A percentile compares a stretch with the other conserved stretches of the same genome.
These are phyloP conservation scores for Auriscalpium orientale DNA, from an alignment of 768 basidiomycete genomes.

Conservation along the genomic window DNA sequence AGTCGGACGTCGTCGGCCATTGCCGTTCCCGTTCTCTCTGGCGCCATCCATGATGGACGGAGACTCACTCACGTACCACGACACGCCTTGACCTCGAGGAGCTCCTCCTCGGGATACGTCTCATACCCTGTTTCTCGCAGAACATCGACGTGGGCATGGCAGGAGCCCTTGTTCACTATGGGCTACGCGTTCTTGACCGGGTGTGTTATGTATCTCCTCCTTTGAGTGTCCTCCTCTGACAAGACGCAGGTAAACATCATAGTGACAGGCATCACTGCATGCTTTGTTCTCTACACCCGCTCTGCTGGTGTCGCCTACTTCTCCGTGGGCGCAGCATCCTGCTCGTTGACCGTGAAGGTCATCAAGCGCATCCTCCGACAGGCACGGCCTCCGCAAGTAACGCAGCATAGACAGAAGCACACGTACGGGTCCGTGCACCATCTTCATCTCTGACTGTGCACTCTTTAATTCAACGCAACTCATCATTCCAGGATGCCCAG, in stretches of 20 bases:
- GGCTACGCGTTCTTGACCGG: conserved; percentile 9
- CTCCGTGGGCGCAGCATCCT: conserved; percentile 45
- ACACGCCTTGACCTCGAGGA: too few relatives aligned
- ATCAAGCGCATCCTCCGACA: conserved; percentile 58
- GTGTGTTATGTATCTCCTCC: not conserved
- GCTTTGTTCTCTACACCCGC: conserved; percentile 47
- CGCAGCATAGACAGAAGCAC: conserved; percentile 34
- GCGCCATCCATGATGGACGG: not conserved
- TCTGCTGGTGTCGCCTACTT: conserved; percentile 60
- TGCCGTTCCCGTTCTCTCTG: not conserved
- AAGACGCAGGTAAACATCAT: conserved; percentile 46
- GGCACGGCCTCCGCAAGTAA: conserved; percentile 43
- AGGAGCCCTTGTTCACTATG: not conserved
- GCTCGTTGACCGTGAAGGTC: conserved; percentile 50
- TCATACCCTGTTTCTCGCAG: too few relatives aligned
- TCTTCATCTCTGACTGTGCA: not conserved
- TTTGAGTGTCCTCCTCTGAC: conserved; percentile 1
- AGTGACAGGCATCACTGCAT: conserved; percentile 44
- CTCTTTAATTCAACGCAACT: not conserved
- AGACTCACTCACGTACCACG: not conserved
- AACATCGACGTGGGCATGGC: too few relatives aligned
- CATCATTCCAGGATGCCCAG: conserved; percentile 61
- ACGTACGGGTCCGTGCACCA: conserved; percentile 55
- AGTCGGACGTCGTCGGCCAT: not conserved
- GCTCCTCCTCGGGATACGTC: too few relatives aligned